These are phyloP conservation scores for Colletotrichum endophyticum DNA, from an alignment of 2,329 filamentous ascomycete genomes.

Conservation along the genomic window DNA sequence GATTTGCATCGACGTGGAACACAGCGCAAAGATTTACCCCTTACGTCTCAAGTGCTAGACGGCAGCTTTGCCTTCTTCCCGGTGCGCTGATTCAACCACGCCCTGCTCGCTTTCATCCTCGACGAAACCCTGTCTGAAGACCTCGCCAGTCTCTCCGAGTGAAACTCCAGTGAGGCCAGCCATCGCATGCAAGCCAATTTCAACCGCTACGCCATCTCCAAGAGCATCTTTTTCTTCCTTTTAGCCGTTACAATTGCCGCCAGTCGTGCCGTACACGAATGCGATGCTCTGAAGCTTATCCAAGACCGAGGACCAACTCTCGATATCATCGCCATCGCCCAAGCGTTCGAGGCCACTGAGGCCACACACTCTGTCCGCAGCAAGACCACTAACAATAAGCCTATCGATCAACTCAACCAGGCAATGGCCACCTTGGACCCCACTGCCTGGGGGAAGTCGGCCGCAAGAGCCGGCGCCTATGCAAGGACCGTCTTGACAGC, in stretches of 20 bases:
- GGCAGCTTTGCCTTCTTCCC: neutral
- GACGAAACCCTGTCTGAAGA: neutral
- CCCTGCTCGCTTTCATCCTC: neutral
- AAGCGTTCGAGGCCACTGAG: neutral
- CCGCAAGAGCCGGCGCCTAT: neutral
- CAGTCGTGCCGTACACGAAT: neutral
- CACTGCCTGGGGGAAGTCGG: neutral
- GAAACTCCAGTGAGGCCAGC: neutral
- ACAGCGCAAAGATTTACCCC: too few species aligned
- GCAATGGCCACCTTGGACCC: neutral
- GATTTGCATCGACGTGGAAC: too few species aligned
- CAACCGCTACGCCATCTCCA: neutral
- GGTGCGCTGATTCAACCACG: neutral
- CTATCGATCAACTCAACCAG: neutral
- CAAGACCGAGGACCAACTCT: neutral
- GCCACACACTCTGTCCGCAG: neutral
- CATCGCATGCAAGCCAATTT: neutral
- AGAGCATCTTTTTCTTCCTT: neutral
- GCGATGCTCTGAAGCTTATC: neutral
- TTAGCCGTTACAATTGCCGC: neutral
- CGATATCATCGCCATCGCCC: neutral
- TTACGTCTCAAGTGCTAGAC: neutral
- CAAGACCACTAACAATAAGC: neutral
- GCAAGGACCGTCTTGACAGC: neutral
- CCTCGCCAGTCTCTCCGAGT: neutral